Evolutionary conservation across 1,284 basidiomycete genomes (phyloP).

Genomic region (Neonothopanus nambi): DNA sequence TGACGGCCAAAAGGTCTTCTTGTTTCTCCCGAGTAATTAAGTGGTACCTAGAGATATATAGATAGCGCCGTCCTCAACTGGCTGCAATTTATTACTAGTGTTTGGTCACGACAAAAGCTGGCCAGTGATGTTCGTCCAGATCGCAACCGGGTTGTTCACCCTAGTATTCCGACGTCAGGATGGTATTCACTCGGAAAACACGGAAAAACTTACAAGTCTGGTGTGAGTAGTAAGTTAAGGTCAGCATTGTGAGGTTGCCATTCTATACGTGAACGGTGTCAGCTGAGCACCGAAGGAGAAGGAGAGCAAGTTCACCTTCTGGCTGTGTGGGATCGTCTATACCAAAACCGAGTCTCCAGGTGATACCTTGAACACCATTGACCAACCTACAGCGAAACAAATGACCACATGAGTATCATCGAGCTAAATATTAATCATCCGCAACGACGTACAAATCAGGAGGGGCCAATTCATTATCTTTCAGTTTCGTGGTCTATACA

Average conservation of each 20-base stretch:
- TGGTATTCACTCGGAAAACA: not conserved
- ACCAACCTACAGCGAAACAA: constrained; percentile 17
- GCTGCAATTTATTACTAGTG: not conserved
- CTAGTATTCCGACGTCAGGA: not conserved
- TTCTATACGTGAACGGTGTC: constrained; percentile 19
- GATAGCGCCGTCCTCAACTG: too few relatives aligned
- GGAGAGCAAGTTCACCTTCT: constrained; percentile 17
- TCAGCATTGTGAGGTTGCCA: constrained; percentile 28
- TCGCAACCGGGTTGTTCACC: constrained; percentile 11
- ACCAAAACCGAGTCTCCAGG: constrained; percentile 23
- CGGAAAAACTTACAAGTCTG: constrained; percentile 8
- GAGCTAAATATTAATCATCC: not conserved
- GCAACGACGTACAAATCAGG: constrained; percentile 19
- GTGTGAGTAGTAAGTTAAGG: constrained; percentile 25
- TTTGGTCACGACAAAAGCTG: not conserved
- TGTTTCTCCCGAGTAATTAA: too few relatives aligned
- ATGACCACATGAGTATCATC: constrained; percentile 4
- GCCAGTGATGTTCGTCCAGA: constrained; percentile 8
- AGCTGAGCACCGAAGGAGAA: not conserved
- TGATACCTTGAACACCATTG: constrained; percentile 24
- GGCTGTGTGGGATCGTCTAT: constrained; percentile 17
- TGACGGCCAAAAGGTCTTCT: too few relatives aligned
- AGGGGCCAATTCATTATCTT: constrained; percentile 26
- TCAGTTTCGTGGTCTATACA: constrained; percentile 48
- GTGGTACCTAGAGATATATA: too few relatives aligned